Evolutionary conservation across 129 eudicot genomes (phyloP), one percentile per base, ranked within the genome.

Genomic region (Erigeron canadensis): DNA sequence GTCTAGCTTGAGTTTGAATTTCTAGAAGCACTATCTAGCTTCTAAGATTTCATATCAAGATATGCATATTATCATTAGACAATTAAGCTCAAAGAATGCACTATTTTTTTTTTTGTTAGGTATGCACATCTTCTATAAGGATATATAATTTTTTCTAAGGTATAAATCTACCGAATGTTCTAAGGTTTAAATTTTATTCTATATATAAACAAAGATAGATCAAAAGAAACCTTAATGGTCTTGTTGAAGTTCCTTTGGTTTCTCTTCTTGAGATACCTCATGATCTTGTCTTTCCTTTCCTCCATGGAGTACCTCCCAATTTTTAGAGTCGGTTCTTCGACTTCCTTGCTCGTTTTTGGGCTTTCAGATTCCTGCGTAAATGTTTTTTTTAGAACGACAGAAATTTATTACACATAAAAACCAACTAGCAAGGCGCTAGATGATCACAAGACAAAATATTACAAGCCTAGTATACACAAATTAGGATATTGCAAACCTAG

Each of bases 221-320:
- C 17, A 13, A 72, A 21, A 54, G 19, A 57, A 11, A 86, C 98
- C 96, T 93, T 93, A 72, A 93, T 89, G 19, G 98, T 93, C 75
- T 93, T 93, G 74, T 85, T 87, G 79, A 93, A 93, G 73, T 93
- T 93, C 65, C 98, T 93, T 72, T 89, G 96, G 69, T 87, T 89
- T 87, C 95, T 82, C 79, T 93, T 93, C 82, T 89, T 93, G 23
- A 93, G 84, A 80, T 93, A 93, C 78, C 81, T 87, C 64, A 81
- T 86, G 75, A 93, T 93, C 85, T 89, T 87, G 53, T 87, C 89
- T 80, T 84, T 93, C 84, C 88, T 93, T 79, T 93, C 96, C 79
- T 89, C 96, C 17, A 74, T 81, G 0, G 98, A 87, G 61, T 89
- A 93, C 80, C 86, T 75, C 15, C 87, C 92, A 9, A 93, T 76